Conservation (phyloP, 2,329 filamentous ascomycete species). For the Trichoderma semiorbis region DNA sequence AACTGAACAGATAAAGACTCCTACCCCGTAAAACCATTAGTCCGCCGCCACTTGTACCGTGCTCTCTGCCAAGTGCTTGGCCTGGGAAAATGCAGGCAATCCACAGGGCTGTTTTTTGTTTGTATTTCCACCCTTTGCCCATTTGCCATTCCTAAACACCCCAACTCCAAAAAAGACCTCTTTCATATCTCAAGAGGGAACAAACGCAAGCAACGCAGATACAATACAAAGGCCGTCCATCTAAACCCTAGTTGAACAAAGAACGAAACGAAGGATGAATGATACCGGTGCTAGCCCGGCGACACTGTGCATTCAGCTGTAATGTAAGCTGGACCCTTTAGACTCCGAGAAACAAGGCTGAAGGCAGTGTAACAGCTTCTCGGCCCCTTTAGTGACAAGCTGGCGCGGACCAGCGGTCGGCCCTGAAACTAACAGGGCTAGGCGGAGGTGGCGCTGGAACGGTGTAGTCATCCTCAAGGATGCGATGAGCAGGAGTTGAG, state of each 20-base stretch:
- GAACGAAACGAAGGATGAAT: neutral
- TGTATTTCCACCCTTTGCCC: neutral
- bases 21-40: neutral
- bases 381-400: conserved; percentile 27
- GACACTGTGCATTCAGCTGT: neutral
- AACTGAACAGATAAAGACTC: neutral
- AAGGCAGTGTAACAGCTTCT: conserved; percentile 10
- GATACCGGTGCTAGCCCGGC: neutral
- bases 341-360: conserved; percentile 8
- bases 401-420: conserved; percentile 51
- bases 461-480: conserved; percentile 57
- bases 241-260: conserved; percentile 13
- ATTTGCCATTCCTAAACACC: conserved; percentile 10
- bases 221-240: conserved; percentile 9
- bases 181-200: neutral
- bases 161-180: conserved; percentile 14
- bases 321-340: neutral
- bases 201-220: neutral
- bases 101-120: neutral
- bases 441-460: conserved; percentile 64
- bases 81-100: neutral
- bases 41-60: neutral
- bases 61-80: conserved; percentile 1
- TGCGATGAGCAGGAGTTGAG: conserved; percentile 47
- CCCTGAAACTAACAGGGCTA: conserved; percentile 59